phyloP scores from a whole-genome alignment of 2,329 filamentous ascomycete species.

The Paradendryphiella salina region DNA sequence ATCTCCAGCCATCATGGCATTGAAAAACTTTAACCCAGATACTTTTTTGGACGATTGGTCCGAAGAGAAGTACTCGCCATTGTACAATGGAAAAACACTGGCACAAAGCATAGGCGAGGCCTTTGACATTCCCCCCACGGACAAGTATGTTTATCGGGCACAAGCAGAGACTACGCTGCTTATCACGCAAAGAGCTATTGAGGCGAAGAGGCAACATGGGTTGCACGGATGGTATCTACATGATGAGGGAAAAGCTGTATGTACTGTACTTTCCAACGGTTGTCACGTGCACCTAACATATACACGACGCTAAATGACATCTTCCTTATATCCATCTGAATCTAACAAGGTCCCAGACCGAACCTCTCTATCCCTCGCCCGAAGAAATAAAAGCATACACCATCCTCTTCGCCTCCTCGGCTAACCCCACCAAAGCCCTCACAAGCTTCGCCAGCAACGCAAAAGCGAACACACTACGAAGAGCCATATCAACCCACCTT shows the following conservation, averaged over 20 bases:
- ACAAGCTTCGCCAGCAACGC: conserved; percentile 67
- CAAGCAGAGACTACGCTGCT: conserved; percentile 55
- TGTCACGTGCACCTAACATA: background rate
- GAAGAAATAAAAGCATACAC: conserved; percentile 69
- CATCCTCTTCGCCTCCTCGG: conserved; percentile 65
- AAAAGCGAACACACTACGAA: conserved; percentile 64
- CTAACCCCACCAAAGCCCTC: conserved; percentile 63
- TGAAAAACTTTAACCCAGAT: conserved; percentile 51
- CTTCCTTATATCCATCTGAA: background rate
- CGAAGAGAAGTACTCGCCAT: conserved; percentile 40
- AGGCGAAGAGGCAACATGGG: conserved; percentile 51
- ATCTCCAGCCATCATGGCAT: conserved; percentile 22
- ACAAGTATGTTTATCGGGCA: conserved; percentile 57
- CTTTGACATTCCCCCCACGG: conserved; percentile 52
- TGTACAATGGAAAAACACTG: conserved; percentile 40
- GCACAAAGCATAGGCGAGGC: conserved; percentile 52
- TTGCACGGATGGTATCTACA: conserved; percentile 58
- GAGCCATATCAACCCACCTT: conserved; percentile 61
- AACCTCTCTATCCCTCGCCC: conserved; percentile 26
- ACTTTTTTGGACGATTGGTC: conserved; percentile 51
- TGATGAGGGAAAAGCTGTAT: conserved; percentile 43
- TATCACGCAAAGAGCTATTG: conserved; percentile 55
- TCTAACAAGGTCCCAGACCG: conserved; percentile 12
- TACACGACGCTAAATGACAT: no score
- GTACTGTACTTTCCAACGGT: conserved; percentile 1